Base-by-base conservation (phyloP, 2,329 filamentous ascomycete genomes). In the Aspergillus ochraceus region DNA sequence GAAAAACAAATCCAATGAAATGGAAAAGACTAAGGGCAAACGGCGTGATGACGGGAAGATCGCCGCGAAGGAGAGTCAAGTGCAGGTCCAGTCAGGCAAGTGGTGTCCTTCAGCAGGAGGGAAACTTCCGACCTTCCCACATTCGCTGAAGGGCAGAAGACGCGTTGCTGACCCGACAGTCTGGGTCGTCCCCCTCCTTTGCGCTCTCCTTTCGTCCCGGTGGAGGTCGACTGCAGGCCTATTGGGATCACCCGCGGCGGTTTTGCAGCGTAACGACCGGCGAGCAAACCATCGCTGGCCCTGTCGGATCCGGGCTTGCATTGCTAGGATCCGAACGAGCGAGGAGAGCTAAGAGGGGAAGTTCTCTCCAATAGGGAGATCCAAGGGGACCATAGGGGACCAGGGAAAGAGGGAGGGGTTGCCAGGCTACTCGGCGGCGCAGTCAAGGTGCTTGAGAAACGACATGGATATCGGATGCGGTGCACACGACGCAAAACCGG, bases 151-250 rank as follows among this genome's bases (percentile, higher is more conserved):
- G 49, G 62, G 60, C 12, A 36, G 19, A 32, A 42, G 62, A 62
- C 62, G 65, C 58, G 62, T 61, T 63, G 36, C 57, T 49, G 55
- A 63, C 70, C 72, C 70, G 68, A 64, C 60, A 66, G 63, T 66
- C 36, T 68, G 72, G 72, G 61, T 68, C 67, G 65, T 30, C 53
- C 64, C 66, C 68, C 64, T 63, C 56, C 49, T 52, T 67, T 65
- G 65, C 64, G 64, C 65, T 65, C 60, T 55, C 53, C 53, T 49
- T 47, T 45, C 42, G 53, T 55, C 68, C 68, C 62, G 60, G 55
- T 64, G 56, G 59, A 60, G 55, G 59, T 58, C 55, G 19, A 32
- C 26, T 30, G 22, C 32, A 22, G 24, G 32, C 46, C 29, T 22
- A n/a, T 20, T 42, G 57, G 42, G 52, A 59, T 59, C 60, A 53